Evolutionary conservation across 1,139 yeast species (phyloP), one percentile per base, ranked within the genome.

Genomic region (Martiniozyma asiatica): DNA sequence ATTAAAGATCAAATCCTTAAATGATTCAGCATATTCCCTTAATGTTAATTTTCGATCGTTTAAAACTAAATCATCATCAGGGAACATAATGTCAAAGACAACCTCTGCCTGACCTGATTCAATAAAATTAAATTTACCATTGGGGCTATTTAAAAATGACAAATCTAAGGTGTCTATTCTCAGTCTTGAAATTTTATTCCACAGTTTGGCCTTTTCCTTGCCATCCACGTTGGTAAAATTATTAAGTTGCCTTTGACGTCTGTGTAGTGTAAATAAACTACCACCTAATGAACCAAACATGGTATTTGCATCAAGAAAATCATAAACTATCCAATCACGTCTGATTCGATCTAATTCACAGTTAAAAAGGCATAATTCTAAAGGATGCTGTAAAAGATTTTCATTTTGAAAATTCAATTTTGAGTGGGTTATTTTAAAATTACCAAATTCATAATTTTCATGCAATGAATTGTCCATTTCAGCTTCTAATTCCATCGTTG

Each of bases 201-300:
- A 64, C 5, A 66, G 61, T 25, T 58, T 50, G 18, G 54, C 45
- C 4, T 56, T 45, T 29, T 13, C 14, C 16, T 32, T 29, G 12
- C 31, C 33, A 43, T 50, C 45, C 48, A 50, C 33, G 25, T 45
- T 49, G 27, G 46, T 37, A 39, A 50, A 51, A 37, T 61, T 61
- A 0, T 66, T 63, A 33, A 58, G 44, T 34, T 59, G 59, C 35
- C 64, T 62, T 39, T 68, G 73, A 36, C 71, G 57, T 41, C 76
- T 76, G 43, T 78, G 89, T 14, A 79, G 65, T 2, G 84, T 76
- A 53, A 78, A 78, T 57, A 79, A 60, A 0, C 89, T 71, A 35
- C 77, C 77, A 44, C 78, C 77, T 10, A 78, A 61, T 1, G 85
- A 70, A 1, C 92, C 92, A 12, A 78, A 72, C 18, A 76, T 74